A percentile compares a stretch with the other conserved stretches of the same genome.
These are phyloP conservation scores for Anisodus acutangulus DNA, from an alignment of 257 asterid species.

Conservation along the genomic window DNA sequence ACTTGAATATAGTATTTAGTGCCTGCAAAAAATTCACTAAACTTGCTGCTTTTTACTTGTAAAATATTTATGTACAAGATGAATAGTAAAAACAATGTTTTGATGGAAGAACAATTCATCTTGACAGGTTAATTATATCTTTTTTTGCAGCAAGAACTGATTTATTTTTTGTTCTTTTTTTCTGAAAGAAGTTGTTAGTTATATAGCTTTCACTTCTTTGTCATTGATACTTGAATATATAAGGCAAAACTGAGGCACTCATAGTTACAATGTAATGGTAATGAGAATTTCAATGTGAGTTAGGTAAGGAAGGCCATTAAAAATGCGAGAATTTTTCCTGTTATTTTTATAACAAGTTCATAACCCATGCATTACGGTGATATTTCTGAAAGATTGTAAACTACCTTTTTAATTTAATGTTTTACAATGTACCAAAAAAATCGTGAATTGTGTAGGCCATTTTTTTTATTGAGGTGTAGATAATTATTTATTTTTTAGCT, in stretches of 20 bases:
- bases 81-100: neutral
- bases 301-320: neutral
- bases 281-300: neutral
- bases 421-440: too few species aligned
- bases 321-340: neutral
- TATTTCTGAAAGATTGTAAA: too few species aligned
- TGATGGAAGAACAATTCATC: neutral
- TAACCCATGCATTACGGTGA: too few species aligned
- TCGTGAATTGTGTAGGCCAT: too few species aligned
- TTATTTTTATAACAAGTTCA: neutral
- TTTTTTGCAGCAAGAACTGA: neutral
- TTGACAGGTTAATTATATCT: neutral
- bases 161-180: neutral
- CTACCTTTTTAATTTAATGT: too few species aligned
- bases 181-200: neutral
- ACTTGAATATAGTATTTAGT: neutral
- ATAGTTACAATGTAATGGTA: neutral
- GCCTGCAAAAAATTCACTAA: neutral
- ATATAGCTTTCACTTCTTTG: neutral
- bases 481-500: too few species aligned
- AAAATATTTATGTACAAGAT: neutral
- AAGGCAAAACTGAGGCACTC: neutral
- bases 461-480: too few species aligned
- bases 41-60: neutral
- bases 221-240: slow-evolving; percentile 14